These are phyloP conservation scores for Haematococcus sp. DNA, from an alignment of 139 green algal species.

Conservation along the genomic window DNA sequence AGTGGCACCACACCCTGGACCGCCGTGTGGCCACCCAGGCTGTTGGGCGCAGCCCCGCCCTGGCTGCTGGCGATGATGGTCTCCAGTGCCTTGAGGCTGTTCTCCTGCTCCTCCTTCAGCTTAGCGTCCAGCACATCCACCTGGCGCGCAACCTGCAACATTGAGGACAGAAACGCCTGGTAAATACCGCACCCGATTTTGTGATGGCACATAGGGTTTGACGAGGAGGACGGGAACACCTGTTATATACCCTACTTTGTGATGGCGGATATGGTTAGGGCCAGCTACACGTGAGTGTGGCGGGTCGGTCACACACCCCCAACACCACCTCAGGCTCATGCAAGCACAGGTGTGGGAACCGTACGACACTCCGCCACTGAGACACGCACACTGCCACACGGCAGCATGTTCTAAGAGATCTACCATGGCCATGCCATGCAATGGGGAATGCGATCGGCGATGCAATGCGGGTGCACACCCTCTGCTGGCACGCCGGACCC, in stretches of 20 bases:
- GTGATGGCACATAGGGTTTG: too few relatives aligned
- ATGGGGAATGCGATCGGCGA: too few relatives aligned
- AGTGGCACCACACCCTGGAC: too few relatives aligned
- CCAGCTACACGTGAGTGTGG: neutral
- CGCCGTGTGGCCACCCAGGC: too few relatives aligned
- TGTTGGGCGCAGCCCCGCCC: too few relatives aligned
- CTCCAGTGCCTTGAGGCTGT: conserved; percentile 31
- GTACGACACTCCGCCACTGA: too few relatives aligned
- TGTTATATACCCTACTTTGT: neutral
- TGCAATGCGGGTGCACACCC: too few relatives aligned
- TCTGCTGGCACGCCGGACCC: too few relatives aligned
- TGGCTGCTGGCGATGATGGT: conserved; percentile 19
- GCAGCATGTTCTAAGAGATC: too few relatives aligned
- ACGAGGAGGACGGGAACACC: too few relatives aligned
- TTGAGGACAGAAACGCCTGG: neutral
- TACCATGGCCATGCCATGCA: too few relatives aligned
- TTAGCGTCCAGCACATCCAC: conserved; percentile 46
- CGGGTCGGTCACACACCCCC: neutral
- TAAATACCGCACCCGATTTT: neutral
- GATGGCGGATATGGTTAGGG: neutral
- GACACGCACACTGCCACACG: too few relatives aligned
- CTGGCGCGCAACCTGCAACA: conserved; percentile 44
- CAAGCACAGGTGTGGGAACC: neutral
- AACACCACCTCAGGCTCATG: neutral
- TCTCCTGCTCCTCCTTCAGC: conserved; percentile 44